Percentiles rank a stretch among this genome's conserved stretches.
phyloP scores from a whole-genome alignment of 2,329 filamentous ascomycete genomes.

The Neofusicoccum cordaticola region DNA sequence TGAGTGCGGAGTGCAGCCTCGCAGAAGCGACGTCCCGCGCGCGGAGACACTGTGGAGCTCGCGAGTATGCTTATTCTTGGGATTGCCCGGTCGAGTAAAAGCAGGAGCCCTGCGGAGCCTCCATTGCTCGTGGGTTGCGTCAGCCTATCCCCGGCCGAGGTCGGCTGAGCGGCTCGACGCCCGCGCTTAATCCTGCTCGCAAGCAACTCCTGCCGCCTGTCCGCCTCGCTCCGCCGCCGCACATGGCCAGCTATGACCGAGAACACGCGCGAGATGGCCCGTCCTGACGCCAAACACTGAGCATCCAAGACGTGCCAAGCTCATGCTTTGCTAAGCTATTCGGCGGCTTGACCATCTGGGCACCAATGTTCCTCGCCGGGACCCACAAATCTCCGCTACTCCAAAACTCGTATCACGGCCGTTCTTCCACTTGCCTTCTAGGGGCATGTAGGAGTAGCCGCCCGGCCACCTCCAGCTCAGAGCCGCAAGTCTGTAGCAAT shows the following conservation, averaged over 20 bases:
- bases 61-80: not conserved
- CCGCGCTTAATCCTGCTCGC: not conserved
- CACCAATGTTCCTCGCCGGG: not conserved
- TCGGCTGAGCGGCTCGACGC: not conserved
- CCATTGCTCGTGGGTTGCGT: not conserved
- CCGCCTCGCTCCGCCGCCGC: not conserved
- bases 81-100: not conserved
- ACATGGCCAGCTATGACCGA: not conserved
- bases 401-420: conserved; percentile 6
- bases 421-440: conserved; percentile 1
- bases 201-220: not conserved
- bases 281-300: conserved; percentile 4
- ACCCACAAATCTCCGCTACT: conserved; percentile 8
- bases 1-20: too few species aligned
- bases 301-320: conserved; percentile 15
- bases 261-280: not conserved
- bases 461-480: not conserved
- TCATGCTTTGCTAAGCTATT: conserved; percentile 4
- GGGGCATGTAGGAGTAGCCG: conserved; percentile 2
- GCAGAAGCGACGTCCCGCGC: not conserved
- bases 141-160: not conserved
- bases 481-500: conserved; percentile 15
- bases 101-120: not conserved
- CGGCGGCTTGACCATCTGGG: not conserved
- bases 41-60: not conserved